Percentiles rank a stretch among this genome's conserved stretches.
Conservation (phyloP, 257 asterid species). For the Lithospermum erythrorhizon region DNA sequence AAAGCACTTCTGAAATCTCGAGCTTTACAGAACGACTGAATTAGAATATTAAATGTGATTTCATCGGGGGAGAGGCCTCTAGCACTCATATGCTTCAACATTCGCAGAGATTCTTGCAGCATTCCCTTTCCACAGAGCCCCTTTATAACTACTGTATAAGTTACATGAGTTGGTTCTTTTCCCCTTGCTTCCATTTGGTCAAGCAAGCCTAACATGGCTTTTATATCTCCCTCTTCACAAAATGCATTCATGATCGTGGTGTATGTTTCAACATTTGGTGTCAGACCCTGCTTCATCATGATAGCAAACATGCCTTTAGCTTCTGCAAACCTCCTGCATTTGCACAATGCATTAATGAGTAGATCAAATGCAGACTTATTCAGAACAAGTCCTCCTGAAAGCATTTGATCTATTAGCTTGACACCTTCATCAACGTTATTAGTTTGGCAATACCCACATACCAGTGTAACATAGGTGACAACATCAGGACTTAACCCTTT, state of each 20-base stretch:
- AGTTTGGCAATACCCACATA: constrained; percentile 48
- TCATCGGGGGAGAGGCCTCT: constrained; percentile 52
- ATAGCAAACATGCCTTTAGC: constrained; percentile 32
- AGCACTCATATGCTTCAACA: constrained; percentile 38
- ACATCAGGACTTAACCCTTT: constrained; percentile 32
- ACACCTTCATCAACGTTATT: constrained; percentile 44
- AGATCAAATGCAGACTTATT: constrained; percentile 55
- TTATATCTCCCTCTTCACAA: constrained; percentile 37
- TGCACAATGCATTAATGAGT: constrained; percentile 55
- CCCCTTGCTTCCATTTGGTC: constrained; percentile 43
- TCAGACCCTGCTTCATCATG: constrained; percentile 32
- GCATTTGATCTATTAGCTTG: constrained; percentile 48
- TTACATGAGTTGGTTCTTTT: constrained; percentile 50
- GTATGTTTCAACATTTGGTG: constrained; percentile 49
- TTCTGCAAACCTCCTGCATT: constrained; percentile 28
- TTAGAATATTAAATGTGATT: constrained; percentile 44
- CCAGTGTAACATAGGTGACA: constrained; percentile 38
- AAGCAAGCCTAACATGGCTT: constrained; percentile 27
- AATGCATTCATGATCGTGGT: constrained; percentile 63
- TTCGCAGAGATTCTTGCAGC: constrained; percentile 34
- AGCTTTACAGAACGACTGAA: constrained; percentile 44
- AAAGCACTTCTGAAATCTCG: constrained; percentile 32
- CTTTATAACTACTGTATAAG: constrained; percentile 65
- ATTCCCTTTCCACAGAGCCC: constrained; percentile 40
- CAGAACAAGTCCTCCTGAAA: constrained; percentile 35